phyloP scores from a whole-genome alignment of 352 stramenopile species.

The Aphanomyces stellatus region DNA sequence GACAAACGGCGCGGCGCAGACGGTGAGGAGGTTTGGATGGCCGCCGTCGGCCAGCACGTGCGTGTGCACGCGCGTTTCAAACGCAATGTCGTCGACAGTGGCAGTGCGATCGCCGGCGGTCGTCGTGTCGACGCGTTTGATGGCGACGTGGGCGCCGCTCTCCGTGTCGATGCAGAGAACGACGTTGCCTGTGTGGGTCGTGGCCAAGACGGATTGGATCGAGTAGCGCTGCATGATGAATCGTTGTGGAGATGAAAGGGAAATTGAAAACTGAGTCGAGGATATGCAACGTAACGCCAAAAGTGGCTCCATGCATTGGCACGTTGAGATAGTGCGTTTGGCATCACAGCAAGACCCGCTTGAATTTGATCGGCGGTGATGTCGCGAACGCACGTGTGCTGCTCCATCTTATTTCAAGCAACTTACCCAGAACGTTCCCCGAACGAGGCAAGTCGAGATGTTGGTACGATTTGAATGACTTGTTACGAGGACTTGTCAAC shows the following conservation, averaged over 20 bases:
- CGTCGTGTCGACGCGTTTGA: slow-evolving; percentile 53
- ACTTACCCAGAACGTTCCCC: too few species aligned
- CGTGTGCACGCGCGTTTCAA: slow-evolving; percentile 62
- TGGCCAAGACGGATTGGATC: slow-evolving; percentile 60
- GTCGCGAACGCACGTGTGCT: too few species aligned
- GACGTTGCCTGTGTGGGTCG: slow-evolving; percentile 71
- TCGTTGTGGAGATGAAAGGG: background rate
- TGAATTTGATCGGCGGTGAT: too few species aligned
- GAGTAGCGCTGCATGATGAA: slow-evolving; percentile 68
- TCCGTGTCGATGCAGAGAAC: slow-evolving; percentile 57
- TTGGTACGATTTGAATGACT: too few species aligned
- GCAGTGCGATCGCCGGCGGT: slow-evolving; percentile 32
- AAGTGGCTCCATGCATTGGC: background rate
- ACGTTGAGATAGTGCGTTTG: too few species aligned
- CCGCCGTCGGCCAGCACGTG: slow-evolving; percentile 49
- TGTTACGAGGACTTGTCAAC: too few species aligned
- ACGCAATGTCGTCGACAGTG: slow-evolving; percentile 70
- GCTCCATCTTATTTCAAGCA: too few species aligned
- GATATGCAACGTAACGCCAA: too few species aligned
- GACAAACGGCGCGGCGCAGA: slow-evolving; percentile 26
- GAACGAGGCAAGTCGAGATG: too few species aligned
- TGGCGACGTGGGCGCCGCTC: slow-evolving; percentile 54
- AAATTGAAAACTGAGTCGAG: too few species aligned
- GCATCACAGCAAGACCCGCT: too few species aligned
- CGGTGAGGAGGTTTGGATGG: slow-evolving; percentile 48